These are phyloP conservation scores for Arthrobotrys conoides DNA, from an alignment of 2,329 filamentous ascomycete genomes.

Conservation along the genomic window DNA sequence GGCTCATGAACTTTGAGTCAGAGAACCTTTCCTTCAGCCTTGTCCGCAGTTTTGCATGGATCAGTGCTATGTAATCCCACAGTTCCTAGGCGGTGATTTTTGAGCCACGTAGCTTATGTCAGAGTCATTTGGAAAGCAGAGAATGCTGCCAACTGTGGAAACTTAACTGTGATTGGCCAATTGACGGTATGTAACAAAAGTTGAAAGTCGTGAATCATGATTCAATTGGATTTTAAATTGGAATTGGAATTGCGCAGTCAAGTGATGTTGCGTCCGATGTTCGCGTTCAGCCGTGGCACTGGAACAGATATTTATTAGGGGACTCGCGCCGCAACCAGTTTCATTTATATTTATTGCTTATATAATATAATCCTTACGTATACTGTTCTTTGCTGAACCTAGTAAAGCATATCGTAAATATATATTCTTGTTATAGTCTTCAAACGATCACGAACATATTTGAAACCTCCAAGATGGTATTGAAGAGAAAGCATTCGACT, in stretches of 20 bases:
- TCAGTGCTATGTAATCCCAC: neutral
- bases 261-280: neutral
- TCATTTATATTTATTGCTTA: neutral
- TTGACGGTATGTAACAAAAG: constrained; percentile 70
- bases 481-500: constrained; percentile 3
- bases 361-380: neutral
- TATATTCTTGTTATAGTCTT: no score
- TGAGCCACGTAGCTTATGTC: neutral
- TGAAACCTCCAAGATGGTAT: neutral
- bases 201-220: neutral
- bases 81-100: neutral
- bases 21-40: neutral
- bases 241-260: neutral
- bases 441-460: neutral
- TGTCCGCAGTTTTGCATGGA: neutral
- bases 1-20: neutral
- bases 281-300: neutral
- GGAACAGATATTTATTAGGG: neutral
- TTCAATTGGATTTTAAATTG: neutral
- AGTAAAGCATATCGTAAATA: no score
- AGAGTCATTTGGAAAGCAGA: constrained; percentile 66
- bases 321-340: neutral
- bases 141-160: constrained; percentile 47
- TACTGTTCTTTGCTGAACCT: neutral
- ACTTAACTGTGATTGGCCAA: constrained; percentile 68